Evolutionary conservation across 2,329 filamentous ascomycete genomes (phyloP).

Genomic region (Achaetomium macrosporum): DNA sequence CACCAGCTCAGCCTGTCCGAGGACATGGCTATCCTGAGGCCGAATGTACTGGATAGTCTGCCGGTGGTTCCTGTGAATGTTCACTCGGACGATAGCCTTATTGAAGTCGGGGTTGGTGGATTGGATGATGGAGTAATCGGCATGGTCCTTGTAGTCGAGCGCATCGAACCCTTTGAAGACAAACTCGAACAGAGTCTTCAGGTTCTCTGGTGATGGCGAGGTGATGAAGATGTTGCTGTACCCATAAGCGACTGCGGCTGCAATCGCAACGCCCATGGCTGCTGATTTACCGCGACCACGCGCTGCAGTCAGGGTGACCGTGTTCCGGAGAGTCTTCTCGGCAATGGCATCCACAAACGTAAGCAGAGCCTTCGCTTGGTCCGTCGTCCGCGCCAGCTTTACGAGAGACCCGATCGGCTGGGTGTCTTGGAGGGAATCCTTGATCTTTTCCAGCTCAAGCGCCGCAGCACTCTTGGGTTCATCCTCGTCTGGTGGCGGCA

Average conservation of each 20-base stretch:
- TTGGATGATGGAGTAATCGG: constrained; percentile 96
- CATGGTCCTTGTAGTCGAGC: constrained; percentile 86
- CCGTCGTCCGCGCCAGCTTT: constrained; percentile 79
- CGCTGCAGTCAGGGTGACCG: constrained; percentile 86
- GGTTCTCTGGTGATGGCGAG: constrained; percentile 92
- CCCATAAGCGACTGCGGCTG: constrained; percentile 87
- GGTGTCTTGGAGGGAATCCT: constrained; percentile 78
- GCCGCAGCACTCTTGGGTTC: constrained; percentile 65
- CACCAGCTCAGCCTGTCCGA: constrained; percentile 89
- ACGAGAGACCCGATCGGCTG: constrained; percentile 82
- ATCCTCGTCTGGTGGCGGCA: constrained; percentile 71
- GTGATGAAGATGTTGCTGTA: constrained; percentile 99
- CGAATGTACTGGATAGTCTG: constrained; percentile 99
- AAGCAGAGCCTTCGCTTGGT: constrained; percentile 93
- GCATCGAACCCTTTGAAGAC: constrained; percentile 98
- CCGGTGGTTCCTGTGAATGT: constrained; percentile 88
- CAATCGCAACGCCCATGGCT: constrained; percentile 87
- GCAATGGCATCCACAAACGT: constrained; percentile 95
- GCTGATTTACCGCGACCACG: constrained; percentile 96
- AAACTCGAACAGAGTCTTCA: constrained; percentile 98
- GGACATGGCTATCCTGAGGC: constrained; percentile 88
- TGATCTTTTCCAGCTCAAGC: constrained; percentile 76
- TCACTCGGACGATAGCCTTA: constrained; percentile 96
- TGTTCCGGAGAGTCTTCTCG: constrained; percentile 91
- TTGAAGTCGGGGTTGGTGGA: constrained; percentile 98